Conservation (phyloP, 257 asterid species). For the Apocynum venetum region DNA sequence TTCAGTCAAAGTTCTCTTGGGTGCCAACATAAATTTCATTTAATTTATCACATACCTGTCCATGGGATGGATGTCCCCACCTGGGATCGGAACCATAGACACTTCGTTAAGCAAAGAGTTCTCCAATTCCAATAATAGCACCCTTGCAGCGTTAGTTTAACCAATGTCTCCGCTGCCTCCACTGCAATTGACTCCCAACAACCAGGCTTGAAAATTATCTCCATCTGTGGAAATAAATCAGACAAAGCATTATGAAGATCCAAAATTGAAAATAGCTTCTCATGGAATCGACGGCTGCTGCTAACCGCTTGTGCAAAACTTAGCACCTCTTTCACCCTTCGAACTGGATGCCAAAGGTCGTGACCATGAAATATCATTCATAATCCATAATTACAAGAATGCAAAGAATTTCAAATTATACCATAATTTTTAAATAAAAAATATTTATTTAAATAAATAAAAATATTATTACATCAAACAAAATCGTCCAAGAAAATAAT, state of each 20-base stretch:
- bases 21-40: slow-evolving; percentile 66
- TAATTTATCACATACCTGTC: slow-evolving; percentile 92
- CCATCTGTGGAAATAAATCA: slow-evolving; percentile 67
- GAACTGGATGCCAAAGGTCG: slow-evolving; percentile 54
- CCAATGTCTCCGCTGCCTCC: slow-evolving; percentile 62
- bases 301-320: slow-evolving; percentile 87
- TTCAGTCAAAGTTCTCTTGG: slow-evolving; percentile 53
- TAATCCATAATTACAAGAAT: too few relatives aligned
- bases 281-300: slow-evolving; percentile 67
- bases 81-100: slow-evolving; percentile 63
- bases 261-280: slow-evolving; percentile 79
- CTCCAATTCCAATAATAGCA: slow-evolving; percentile 77
- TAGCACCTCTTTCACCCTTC: slow-evolving; percentile 69
- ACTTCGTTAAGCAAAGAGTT: slow-evolving; percentile 76
- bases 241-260: slow-evolving; percentile 77
- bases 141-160: slow-evolving; percentile 74
- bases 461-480: too few relatives aligned
- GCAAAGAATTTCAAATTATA: too few relatives aligned
- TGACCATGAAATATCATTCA: too few relatives aligned
- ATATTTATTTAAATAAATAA: too few relatives aligned
- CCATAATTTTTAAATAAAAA: too few relatives aligned
- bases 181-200: slow-evolving; percentile 50
- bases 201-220: slow-evolving; percentile 42
- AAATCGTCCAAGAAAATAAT: too few relatives aligned
- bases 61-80: slow-evolving; percentile 84